phyloP scores from a whole-genome alignment of 108 stramenopile species.

The Discostella pseudostelligera region DNA sequence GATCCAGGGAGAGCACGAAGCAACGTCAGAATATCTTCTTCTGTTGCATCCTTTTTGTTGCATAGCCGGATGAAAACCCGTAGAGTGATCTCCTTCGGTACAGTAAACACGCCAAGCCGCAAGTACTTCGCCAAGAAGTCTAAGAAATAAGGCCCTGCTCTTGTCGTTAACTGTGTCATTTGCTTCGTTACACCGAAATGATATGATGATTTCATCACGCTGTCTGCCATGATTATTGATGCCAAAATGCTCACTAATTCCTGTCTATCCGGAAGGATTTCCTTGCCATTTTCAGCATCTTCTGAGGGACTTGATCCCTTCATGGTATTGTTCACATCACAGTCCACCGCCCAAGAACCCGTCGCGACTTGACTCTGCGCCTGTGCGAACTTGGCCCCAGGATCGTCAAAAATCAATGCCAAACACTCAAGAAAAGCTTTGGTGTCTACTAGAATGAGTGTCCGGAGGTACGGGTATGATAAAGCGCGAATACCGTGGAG shows the following conservation, averaged over 20 bases:
- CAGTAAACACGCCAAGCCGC: conserved; percentile 57
- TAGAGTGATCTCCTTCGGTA: conserved; percentile 54
- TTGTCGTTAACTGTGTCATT: conserved; percentile 20
- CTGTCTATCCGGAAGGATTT: conserved; percentile 58
- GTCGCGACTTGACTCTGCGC: conserved; percentile 27
- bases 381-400: conserved; percentile 45
- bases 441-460: conserved; percentile 73
- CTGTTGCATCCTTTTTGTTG: conserved; percentile 38
- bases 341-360: conserved; percentile 58
- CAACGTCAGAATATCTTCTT: conserved; percentile 56
- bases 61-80: conserved; percentile 63
- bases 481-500: conserved; percentile 47
- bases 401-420: conserved; percentile 71
- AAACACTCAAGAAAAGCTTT: conserved; percentile 73
- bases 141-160: conserved; percentile 58
- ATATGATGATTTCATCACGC: conserved; percentile 13
- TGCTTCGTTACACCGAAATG: conserved; percentile 21
- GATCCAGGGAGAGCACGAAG: conserved; percentile 59
- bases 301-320: conserved; percentile 3
- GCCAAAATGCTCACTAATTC: conserved; percentile 55
- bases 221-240: conserved; percentile 58
- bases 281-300: conserved; percentile 17
- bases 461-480: conserved; percentile 70
- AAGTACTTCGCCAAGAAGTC: conserved; percentile 85
- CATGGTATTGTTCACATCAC: conserved; percentile 18